Conservation (phyloP, 176 grass and related monocot species). For the Calamus simplicifolius region DNA sequence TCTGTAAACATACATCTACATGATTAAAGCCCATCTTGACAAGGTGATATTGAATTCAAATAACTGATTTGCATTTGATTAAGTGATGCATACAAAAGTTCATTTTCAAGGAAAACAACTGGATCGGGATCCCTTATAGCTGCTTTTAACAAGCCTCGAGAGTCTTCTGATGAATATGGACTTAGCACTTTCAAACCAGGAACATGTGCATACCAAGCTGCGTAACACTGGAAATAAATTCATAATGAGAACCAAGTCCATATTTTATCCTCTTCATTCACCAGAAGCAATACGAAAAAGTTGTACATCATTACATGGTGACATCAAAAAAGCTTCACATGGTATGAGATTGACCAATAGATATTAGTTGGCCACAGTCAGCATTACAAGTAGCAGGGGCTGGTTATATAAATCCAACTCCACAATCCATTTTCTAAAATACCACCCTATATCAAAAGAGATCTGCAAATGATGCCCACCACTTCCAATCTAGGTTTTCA, state of each 20-base stretch:
- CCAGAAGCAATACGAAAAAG: too few relatives aligned
- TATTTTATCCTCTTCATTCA: background rate
- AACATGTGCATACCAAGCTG: conserved; percentile 90
- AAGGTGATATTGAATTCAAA: background rate
- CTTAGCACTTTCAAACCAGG: conserved; percentile 82
- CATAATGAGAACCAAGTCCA: background rate
- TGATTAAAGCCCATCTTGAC: background rate
- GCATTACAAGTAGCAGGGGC: too few relatives aligned
- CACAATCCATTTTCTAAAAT: too few relatives aligned
- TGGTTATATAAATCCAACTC: too few relatives aligned
- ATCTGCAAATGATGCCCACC: too few relatives aligned
- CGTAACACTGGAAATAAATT: conserved; percentile 64
- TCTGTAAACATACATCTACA: conserved; percentile 34
- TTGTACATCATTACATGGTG: too few relatives aligned
- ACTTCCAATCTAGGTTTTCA: too few relatives aligned
- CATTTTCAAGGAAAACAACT: conserved; percentile 97
- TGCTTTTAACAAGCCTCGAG: conserved; percentile 89
- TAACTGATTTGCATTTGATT: conserved; percentile 1
- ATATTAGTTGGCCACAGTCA: too few relatives aligned
- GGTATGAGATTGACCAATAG: too few relatives aligned
- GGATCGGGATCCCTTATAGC: conserved; percentile 94
- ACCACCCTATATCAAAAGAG: too few relatives aligned
- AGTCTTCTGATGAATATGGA: conserved; percentile 93
- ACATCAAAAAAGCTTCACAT: too few relatives aligned
- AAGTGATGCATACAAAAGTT: conserved; percentile 59